Conservation (phyloP, 805 yeast genomes). For the Jamesozyma piceae region DNA sequence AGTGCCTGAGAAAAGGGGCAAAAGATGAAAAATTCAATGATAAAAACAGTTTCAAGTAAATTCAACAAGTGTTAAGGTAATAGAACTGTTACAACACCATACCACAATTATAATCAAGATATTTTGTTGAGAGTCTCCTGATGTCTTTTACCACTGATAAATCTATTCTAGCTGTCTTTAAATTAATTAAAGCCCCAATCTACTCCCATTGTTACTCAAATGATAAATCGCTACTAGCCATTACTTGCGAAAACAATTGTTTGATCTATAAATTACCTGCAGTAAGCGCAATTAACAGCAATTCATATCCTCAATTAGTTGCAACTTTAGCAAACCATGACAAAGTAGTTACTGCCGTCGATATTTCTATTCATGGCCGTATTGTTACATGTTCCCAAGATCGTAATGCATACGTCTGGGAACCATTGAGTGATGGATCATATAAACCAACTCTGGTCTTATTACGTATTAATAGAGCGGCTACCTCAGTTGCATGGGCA, state of each 20-base stretch:
- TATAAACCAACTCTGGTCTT: slow-evolving; percentile 87
- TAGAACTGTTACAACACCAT: background rate
- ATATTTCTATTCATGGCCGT: slow-evolving; percentile 77
- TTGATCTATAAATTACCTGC: slow-evolving; percentile 52
- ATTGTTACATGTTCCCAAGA: slow-evolving; percentile 97
- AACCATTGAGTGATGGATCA: slow-evolving; percentile 48
- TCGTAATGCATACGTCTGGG: slow-evolving; percentile 96
- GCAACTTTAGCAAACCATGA: slow-evolving; percentile 76
- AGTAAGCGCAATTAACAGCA: background rate
- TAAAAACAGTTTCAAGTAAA: too few relatives aligned
- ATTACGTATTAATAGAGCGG: slow-evolving; percentile 88
- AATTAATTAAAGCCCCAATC: slow-evolving; percentile 74
- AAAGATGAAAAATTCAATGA: too few relatives aligned
- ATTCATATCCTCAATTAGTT: slow-evolving; percentile 42
- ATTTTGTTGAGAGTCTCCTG: slow-evolving; percentile 30
- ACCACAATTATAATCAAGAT: background rate
- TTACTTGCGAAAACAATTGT: slow-evolving; percentile 69
- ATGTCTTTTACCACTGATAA: slow-evolving; percentile 17
- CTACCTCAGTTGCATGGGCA: slow-evolving; percentile 90
- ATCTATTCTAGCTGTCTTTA: slow-evolving; percentile 35
- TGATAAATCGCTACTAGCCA: slow-evolving; percentile 59
- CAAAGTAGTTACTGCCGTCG: slow-evolving; percentile 89
- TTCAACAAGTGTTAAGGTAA: too few relatives aligned
- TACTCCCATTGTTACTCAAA: slow-evolving; percentile 84
- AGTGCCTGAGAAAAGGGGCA: too few relatives aligned